Conservation (phyloP, 371 early-diverging fungal species). For the Rhizopus arrhizus region DNA sequence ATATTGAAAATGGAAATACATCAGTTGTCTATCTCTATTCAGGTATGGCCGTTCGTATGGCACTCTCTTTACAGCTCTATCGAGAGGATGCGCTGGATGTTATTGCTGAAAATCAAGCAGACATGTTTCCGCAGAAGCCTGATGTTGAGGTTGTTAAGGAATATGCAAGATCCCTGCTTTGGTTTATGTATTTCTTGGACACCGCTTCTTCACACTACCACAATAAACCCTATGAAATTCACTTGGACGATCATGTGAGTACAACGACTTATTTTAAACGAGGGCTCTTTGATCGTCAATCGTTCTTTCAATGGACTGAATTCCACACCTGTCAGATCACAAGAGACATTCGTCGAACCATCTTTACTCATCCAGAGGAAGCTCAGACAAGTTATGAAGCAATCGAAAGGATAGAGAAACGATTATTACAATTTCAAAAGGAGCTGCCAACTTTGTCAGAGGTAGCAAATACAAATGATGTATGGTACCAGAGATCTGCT, state of each 20-base stretch:
- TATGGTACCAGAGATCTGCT: slow-evolving; percentile 39
- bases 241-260: slow-evolving; percentile 33
- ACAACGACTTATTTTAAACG: slow-evolving; percentile 31
- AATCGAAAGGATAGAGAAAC: slow-evolving; percentile 44
- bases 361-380: slow-evolving; percentile 31
- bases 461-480: neutral
- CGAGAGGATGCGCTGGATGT: slow-evolving; percentile 33
- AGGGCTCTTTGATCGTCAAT: slow-evolving; percentile 25
- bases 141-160: slow-evolving; percentile 14
- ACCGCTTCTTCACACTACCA: slow-evolving; percentile 50
- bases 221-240: slow-evolving; percentile 48
- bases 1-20: slow-evolving; percentile 51
- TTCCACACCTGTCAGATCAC: slow-evolving; percentile 46
- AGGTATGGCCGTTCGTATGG: slow-evolving; percentile 53
- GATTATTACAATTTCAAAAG: slow-evolving; percentile 28
- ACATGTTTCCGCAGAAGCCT: slow-evolving; percentile 12
- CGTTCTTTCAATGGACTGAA: slow-evolving; percentile 39
- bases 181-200: slow-evolving; percentile 50
- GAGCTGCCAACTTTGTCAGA: slow-evolving; percentile 13
- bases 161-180: slow-evolving; percentile 43
- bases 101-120: slow-evolving; percentile 15
- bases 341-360: slow-evolving; percentile 46
- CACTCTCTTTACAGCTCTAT: slow-evolving; percentile 36
- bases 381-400: slow-evolving; percentile 34
- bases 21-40: slow-evolving; percentile 46